Evolutionary conservation across 139 green algal genomes (phyloP).

Genomic region (Auxenochlorella pyrenoidosa): DNA sequence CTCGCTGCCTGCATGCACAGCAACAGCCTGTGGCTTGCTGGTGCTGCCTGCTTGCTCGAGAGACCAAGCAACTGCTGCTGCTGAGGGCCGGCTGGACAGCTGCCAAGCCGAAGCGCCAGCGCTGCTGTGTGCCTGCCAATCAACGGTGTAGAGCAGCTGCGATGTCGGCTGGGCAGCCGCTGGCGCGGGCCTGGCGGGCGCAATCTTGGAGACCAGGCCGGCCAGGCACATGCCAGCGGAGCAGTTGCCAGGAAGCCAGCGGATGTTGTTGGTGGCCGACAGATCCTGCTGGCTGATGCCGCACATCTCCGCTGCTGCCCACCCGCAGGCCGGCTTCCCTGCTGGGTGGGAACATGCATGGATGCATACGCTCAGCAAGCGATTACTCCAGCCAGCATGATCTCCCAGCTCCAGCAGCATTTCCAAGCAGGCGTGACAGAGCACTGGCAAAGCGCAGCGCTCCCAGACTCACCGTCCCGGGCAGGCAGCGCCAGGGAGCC

Average conservation of each 20-base stretch:
- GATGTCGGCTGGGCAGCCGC: neutral
- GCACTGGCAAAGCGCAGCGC: neutral
- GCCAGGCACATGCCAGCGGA: neutral
- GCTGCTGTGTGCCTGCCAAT: constrained; percentile 20
- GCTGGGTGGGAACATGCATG: neutral
- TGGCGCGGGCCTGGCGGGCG: neutral
- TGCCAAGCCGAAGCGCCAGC: neutral
- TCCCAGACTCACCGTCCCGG: neutral
- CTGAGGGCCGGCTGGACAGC: neutral
- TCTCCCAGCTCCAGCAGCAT: neutral
- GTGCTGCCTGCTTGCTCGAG: no score
- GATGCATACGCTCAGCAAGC: no score
- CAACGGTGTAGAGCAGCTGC: neutral
- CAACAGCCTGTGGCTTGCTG: neutral
- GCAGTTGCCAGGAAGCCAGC: neutral
- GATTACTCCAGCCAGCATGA: neutral
- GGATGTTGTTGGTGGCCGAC: constrained; percentile 11
- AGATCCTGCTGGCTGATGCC: neutral
- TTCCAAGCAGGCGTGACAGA: neutral
- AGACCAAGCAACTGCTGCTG: neutral
- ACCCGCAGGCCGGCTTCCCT: neutral
- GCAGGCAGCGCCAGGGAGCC: neutral
- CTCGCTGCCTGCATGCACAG: neutral
- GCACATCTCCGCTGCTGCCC: neutral
- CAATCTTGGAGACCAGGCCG: neutral